phyloP scores from a whole-genome alignment of 2,329 filamentous ascomycete species.

The Escovopsis sp. region DNA sequence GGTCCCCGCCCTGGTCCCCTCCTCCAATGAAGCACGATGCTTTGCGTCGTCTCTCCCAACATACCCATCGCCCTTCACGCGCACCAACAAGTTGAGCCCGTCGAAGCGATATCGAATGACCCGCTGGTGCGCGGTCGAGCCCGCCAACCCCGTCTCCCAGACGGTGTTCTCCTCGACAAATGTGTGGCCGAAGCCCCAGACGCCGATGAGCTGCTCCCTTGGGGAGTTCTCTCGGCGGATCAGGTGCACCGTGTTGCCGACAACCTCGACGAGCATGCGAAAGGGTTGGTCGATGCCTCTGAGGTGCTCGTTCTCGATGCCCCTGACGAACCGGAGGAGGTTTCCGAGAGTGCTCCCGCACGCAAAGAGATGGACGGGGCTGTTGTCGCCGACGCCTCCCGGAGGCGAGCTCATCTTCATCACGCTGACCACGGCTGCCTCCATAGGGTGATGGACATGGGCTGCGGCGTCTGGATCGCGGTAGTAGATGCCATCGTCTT shows the following conservation, averaged over 20 bases:
- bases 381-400: constrained; percentile 24
- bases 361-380: constrained; percentile 21
- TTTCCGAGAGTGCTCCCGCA: constrained; percentile 48
- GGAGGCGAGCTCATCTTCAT: constrained; percentile 11
- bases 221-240: constrained; percentile 46
- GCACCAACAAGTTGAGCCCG: constrained; percentile 12
- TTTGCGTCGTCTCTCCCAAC: constrained; percentile 3
- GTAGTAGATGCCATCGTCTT: constrained; percentile 34
- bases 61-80: constrained; percentile 15
- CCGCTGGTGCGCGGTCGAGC: constrained; percentile 46
- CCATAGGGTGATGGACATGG: constrained; percentile 32
- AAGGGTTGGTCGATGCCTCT: constrained; percentile 32
- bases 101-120: constrained; percentile 43
- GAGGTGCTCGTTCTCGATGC: no score
- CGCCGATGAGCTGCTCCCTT: constrained; percentile 35
- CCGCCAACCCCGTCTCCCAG: constrained; percentile 38
- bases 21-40: background rate
- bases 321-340: constrained; percentile 39
- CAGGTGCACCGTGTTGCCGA: constrained; percentile 45
- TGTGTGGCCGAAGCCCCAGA: constrained; percentile 47
- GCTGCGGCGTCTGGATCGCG: constrained; percentile 38
- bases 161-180: constrained; percentile 53
- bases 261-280: constrained; percentile 39
- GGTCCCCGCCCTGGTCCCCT: background rate
- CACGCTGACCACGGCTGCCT: constrained; percentile 30